These are phyloP conservation scores for Cytospora piceae DNA, from an alignment of 2,329 filamentous ascomycete genomes.

Conservation along the genomic window DNA sequence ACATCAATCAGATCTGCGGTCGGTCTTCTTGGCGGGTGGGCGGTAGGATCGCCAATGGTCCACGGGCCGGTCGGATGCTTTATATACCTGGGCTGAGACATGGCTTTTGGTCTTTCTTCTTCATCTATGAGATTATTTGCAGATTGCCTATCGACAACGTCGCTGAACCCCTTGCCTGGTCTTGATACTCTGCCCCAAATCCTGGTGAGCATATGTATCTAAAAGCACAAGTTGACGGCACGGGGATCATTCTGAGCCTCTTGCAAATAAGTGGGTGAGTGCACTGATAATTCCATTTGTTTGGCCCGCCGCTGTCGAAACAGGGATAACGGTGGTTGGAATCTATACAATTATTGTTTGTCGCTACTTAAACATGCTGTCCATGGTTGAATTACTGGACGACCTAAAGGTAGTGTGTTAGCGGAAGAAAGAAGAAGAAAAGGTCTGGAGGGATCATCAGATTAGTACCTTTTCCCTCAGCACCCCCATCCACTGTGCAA, in stretches of 20 bases:
- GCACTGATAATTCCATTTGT: constrained; percentile 10
- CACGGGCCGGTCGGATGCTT: background rate
- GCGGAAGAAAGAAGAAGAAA: background rate
- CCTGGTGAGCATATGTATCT: background rate
- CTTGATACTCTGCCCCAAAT: background rate
- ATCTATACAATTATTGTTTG: constrained; percentile 31
- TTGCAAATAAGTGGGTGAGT: background rate
- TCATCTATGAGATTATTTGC: background rate
- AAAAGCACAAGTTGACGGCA: background rate
- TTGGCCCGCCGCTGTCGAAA: background rate
- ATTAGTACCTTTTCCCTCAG: constrained; percentile 85
- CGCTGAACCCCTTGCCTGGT: background rate
- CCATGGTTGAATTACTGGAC: constrained; percentile 28
- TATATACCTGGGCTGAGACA: background rate
- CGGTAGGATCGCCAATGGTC: background rate
- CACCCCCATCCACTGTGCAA: constrained; percentile 89
- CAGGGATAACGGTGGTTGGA: constrained; percentile 6
- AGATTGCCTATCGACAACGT: background rate
- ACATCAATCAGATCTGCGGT: background rate
- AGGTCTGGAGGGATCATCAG: background rate
- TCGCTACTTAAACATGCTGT: constrained; percentile 23
- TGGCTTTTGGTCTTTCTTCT: background rate
- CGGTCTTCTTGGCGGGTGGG: background rate
- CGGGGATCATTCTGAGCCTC: background rate
- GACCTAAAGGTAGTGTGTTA: constrained; percentile 23